Evolutionary conservation across 306 rosid species (phyloP).

Genomic region (Dryas drummondii): DNA sequence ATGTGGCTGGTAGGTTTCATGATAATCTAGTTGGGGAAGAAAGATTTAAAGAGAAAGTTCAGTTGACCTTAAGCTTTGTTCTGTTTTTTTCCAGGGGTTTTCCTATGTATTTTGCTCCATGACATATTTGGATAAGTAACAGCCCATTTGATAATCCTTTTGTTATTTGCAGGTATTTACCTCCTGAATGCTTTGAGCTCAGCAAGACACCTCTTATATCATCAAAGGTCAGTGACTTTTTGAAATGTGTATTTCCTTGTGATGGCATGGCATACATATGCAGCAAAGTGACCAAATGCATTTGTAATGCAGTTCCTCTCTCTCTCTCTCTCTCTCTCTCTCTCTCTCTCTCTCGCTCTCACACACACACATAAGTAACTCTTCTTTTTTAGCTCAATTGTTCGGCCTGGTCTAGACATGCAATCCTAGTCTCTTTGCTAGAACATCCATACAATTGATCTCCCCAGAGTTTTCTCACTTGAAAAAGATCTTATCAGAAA

Average conservation of each 20-base stretch:
- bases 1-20: background rate
- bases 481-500: constrained; percentile 7
- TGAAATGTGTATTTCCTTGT: background rate
- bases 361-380: background rate
- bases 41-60: background rate
- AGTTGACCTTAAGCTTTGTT: background rate
- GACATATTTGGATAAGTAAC: constrained; percentile 5
- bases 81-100: background rate
- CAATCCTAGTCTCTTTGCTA: background rate
- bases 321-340: background rate
- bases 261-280: background rate
- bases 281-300: background rate
- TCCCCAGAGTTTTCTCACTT: constrained; percentile 4
- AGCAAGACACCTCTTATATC: constrained; percentile 88
- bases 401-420: background rate
- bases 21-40: background rate
- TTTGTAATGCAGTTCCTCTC: background rate
- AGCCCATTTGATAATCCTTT: constrained; percentile 10
- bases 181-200: constrained; percentile 98
- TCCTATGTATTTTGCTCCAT: background rate
- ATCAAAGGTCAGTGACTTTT: constrained; percentile 64
- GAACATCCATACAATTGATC: background rate
- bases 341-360: background rate
- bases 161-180: constrained; percentile 70
- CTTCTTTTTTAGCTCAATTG: background rate